A percentile compares a stretch with the other conserved stretches of the same genome.
These are phyloP conservation scores for Pterocarpus santalinus DNA, from an alignment of 306 rosid genomes.

Conservation along the genomic window DNA sequence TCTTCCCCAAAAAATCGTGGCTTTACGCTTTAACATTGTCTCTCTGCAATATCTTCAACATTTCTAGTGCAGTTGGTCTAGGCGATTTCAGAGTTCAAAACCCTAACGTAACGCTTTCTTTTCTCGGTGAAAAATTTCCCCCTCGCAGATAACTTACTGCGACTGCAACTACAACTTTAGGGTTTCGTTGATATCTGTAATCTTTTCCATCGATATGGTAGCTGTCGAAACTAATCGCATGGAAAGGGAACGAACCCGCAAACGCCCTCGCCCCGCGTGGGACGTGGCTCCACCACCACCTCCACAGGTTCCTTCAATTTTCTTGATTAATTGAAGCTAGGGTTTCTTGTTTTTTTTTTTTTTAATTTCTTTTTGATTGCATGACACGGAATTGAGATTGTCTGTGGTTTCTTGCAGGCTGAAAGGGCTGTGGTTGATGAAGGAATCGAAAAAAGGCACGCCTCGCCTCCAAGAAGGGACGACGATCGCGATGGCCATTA, in stretches of 20 bases:
- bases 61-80: neutral
- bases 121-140: neutral
- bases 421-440: conserved; percentile 61
- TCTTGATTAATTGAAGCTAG: conserved; percentile 39
- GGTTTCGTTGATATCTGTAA: neutral
- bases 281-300: conserved; percentile 71
- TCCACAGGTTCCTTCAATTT: conserved; percentile 63
- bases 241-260: conserved; percentile 75
- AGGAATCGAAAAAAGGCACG: conserved; percentile 58
- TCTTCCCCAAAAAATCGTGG: neutral
- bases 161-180: neutral
- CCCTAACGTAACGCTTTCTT: neutral
- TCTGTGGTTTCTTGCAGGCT: conserved; percentile 52
- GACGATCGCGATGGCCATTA: conserved; percentile 98
- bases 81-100: neutral
- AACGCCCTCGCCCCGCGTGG: conserved; percentile 88
- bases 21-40: neutral
- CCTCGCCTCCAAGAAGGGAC: conserved; percentile 86
- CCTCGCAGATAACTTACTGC: neutral
- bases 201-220: conserved; percentile 19
- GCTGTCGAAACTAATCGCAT: conserved; percentile 54
- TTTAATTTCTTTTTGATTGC: neutral
- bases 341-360: conserved; percentile 24
- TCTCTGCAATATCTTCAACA: neutral
- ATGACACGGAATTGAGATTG: conserved; percentile 6